Evolutionary conservation across 208 protist genomes (phyloP), one percentile per base, ranked within the genome.

Genomic region (Trypanosomatidae sp.): DNA sequence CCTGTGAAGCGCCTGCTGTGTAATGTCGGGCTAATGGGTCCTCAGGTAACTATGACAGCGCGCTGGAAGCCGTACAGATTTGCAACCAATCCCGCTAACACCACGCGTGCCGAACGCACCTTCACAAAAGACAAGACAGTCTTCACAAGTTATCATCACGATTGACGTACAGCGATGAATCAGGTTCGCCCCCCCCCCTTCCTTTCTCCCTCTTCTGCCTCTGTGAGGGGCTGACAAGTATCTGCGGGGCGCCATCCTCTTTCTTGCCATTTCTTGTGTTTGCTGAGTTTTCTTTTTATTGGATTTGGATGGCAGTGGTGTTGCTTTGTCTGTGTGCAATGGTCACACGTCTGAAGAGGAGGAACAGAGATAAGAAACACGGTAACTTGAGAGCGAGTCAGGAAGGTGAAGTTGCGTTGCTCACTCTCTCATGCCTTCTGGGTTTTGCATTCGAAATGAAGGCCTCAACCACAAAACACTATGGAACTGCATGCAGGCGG

Each of bases 21-120:
- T 70, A 97, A 97, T 58, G 85, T 97, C 36, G 93, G 93, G 9
- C 79, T 97, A 8, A 87, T 97, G 84, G 93, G 93, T 0, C 91
- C 91, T 36, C 83, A 95, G 55, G 75, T 97, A 19, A 88, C 89
- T 33, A 90, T 86, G 12, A 83, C 76, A 41, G 93, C 91, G 56
- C 90, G 93, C 6, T 97, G 93, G 91, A 97, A 97, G 73, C 93
- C 93, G 47, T 90, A 83, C 65, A 88, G 91, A 19, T 96, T 81
- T 59, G 93, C 93, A 33, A 91, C 77, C 2, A 91, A 91, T 66
- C 87, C 93, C 0, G 86, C 89, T 3, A 92, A 62, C 66, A 88
- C 93, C 9, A 91, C 73, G 36, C 89, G 88, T 75, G 91, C 90
- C 0, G 89, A 95, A 43, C 78, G 84, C 39, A 92, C 89, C 30